Evolutionary conservation across 345 rosid genomes (phyloP), one percentile per base, ranked within the genome.

Genomic region (Corchorus capsularis): DNA sequence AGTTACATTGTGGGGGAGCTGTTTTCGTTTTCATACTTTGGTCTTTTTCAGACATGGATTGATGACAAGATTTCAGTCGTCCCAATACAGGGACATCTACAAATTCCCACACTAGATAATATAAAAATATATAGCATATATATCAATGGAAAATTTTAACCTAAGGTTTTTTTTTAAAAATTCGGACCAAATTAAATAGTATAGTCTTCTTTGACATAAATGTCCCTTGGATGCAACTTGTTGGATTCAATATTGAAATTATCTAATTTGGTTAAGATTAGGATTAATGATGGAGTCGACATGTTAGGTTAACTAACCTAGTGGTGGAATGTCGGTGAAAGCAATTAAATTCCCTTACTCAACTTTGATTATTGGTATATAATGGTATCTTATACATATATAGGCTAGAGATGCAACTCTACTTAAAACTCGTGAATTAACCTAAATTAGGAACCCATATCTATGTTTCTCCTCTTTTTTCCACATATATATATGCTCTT

Each of bases 11-110:
- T 39, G 32, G 64, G 27, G 64, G 52, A 20, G 3, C 60, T 63
- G 47, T 39, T n/a, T 61, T n/a, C 61, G 41, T 37, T 65, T 53
- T 64, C 78, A 19, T 27, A 37, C 34, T 50, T 5, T 41, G 59
- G 72, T 75, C 78, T 10, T 65, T 64, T 75, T 65, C 72, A 73
- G 67, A 20, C 50, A 52, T 39, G 75, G 75, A 19, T 62, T 59
- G 43, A 41, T 50, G 75, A 63, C 65, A 72, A 59, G 35, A 43
- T 37, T 71, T 55, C 63, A 61, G 65, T 39, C 55, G 13, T 35
- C 71, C 37, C 66, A 56, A 17, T 34, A 75, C 41, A 57, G 50
- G 9, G 67, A 63, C 47, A 41, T 45, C 34, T 46, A 54, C 57
- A 45, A 80, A 67, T 59, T 45, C 59, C 65, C 46, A 76, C 60